Percentiles rank a stretch among this genome's conserved stretches.
phyloP scores from a whole-genome alignment of 495 filamentous ascomycete genomes.

The Cairneyella variabilis region DNA sequence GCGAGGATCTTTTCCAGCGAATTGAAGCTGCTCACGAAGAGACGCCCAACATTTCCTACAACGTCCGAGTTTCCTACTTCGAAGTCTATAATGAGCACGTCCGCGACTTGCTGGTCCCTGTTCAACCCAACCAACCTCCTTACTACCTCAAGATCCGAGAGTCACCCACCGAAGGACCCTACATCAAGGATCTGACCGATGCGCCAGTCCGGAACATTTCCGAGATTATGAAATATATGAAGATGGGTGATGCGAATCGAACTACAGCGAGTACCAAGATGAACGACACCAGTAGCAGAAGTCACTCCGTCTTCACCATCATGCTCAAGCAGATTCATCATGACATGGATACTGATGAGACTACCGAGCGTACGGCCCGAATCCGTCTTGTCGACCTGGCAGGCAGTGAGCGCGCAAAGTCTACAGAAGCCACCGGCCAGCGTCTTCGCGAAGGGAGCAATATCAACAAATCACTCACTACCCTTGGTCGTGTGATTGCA shows the following conservation, averaged over 20 bases:
- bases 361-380: conserved; percentile 86
- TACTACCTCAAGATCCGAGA: conserved; percentile 97
- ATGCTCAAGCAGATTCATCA: conserved; percentile 96
- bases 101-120: conserved; percentile 82
- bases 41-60: conserved; percentile 85
- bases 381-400: conserved; percentile 96
- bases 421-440: conserved; percentile 89
- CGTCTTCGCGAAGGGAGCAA: conserved; percentile 92
- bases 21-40: conserved; percentile 71
- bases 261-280: conserved; percentile 98
- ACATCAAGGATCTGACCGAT: conserved; percentile 94
- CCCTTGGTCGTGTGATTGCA: conserved; percentile 93
- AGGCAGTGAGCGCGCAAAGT: conserved; percentile 90
- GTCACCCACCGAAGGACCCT: conserved; percentile 92
- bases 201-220: conserved; percentile 76
- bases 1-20: conserved; percentile 91
- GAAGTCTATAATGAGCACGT: conserved; percentile 99
- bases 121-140: conserved; percentile 62
- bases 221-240: conserved; percentile 89
- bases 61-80: conserved; percentile 96
- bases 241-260: conserved; percentile 78
- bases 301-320: conserved; percentile 96
- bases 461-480: conserved; percentile 98
- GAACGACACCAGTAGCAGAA: conserved; percentile 95
- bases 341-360: conserved; percentile 90